These are phyloP conservation scores for Blastobotrys terrestris DNA, from an alignment of 805 yeast species.

Conservation along the genomic window DNA sequence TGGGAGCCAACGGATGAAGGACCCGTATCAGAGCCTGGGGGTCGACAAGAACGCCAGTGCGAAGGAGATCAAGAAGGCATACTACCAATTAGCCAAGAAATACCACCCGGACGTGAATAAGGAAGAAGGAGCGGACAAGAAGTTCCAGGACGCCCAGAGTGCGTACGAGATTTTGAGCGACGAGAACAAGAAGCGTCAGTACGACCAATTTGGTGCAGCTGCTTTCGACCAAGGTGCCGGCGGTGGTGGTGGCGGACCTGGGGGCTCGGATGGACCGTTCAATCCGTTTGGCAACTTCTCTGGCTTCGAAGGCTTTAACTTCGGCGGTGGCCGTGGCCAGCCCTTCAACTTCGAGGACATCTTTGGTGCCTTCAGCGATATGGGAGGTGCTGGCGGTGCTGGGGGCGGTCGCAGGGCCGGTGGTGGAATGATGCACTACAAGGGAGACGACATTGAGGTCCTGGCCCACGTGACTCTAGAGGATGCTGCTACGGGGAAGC, in stretches of 20 bases:
- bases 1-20: slow-evolving; percentile 31
- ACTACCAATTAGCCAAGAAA: slow-evolving; percentile 86
- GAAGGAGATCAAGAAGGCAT: slow-evolving; percentile 90
- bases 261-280: slow-evolving; percentile 45
- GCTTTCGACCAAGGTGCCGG: slow-evolving; percentile 62
- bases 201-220: slow-evolving; percentile 84
- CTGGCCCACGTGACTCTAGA: slow-evolving; percentile 68
- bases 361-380: slow-evolving; percentile 48
- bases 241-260: slow-evolving; percentile 44
- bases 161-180: slow-evolving; percentile 90
- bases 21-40: slow-evolving; percentile 84
- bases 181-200: slow-evolving; percentile 78
- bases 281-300: slow-evolving; percentile 30
- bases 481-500: slow-evolving; percentile 79
- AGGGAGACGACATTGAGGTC: slow-evolving; percentile 85
- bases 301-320: slow-evolving; percentile 35
- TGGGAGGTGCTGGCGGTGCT: slow-evolving; percentile 28
- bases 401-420: slow-evolving; percentile 35
- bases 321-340: slow-evolving; percentile 32
- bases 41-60: slow-evolving; percentile 63
- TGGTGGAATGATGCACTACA: slow-evolving; percentile 60
- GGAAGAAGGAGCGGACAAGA: slow-evolving; percentile 78
- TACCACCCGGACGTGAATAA: slow-evolving; percentile 96
- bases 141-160: slow-evolving; percentile 88
- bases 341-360: slow-evolving; percentile 56